These are phyloP conservation scores for Calophaca sinica DNA, from an alignment of 306 rosid species.

Conservation along the genomic window DNA sequence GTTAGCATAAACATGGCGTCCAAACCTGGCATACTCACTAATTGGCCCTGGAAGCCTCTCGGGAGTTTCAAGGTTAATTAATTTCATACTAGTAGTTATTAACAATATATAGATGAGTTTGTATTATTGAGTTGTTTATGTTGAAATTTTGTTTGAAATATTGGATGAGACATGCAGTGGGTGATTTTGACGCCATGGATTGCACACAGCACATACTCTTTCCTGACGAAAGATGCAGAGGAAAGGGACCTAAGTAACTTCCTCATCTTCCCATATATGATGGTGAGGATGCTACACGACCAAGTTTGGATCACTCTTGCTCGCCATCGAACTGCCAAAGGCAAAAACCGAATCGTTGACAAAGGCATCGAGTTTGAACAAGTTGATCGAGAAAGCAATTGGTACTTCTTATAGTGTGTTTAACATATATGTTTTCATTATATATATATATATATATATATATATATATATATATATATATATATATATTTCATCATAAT, in stretches of 20 bases:
- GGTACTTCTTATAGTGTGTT: slow-evolving; percentile 40
- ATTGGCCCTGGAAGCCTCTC: slow-evolving; percentile 52
- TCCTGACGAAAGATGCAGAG: slow-evolving; percentile 34
- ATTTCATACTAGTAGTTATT: background rate
- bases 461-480: too few relatives aligned
- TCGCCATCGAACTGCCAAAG: slow-evolving; percentile 64
- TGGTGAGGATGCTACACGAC: slow-evolving; percentile 64
- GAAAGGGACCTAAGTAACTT: slow-evolving; percentile 52
- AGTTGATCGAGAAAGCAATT: slow-evolving; percentile 73
- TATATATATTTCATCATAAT: too few relatives aligned
- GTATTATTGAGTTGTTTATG: too few relatives aligned
- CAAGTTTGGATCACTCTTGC: slow-evolving; percentile 72
- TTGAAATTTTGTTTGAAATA: too few relatives aligned
- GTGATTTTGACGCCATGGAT: slow-evolving; percentile 65
- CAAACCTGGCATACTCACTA: slow-evolving; percentile 50
- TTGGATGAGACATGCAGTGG: slow-evolving; percentile 48
- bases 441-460: too few relatives aligned
- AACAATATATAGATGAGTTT: too few relatives aligned
- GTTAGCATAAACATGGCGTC: slow-evolving; percentile 39
- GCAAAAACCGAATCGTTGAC: slow-evolving; percentile 57
- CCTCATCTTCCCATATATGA: slow-evolving; percentile 56
- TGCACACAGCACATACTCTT: slow-evolving; percentile 55
- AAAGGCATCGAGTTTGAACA: slow-evolving; percentile 70
- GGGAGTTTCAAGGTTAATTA: slow-evolving; percentile 49
- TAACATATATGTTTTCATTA: too few relatives aligned